phyloP scores from a whole-genome alignment of 306 rosid genomes.

The Prunus salicina region DNA sequence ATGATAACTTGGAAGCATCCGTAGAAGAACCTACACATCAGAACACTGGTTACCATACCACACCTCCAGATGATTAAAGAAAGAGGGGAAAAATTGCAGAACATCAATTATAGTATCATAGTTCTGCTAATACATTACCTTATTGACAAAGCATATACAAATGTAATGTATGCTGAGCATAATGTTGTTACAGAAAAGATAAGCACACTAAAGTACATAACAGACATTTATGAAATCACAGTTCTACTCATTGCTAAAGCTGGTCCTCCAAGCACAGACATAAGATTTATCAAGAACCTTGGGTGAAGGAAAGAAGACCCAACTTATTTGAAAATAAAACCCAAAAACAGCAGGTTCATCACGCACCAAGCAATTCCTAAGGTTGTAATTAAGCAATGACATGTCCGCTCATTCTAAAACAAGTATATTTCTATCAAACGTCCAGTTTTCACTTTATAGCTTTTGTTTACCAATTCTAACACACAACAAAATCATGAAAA shows the following conservation, averaged over 20 bases:
- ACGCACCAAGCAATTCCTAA: not conserved
- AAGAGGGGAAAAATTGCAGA: not conserved
- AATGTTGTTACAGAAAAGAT: not conserved
- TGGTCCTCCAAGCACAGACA: not conserved
- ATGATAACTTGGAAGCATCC: conserved; percentile 98
- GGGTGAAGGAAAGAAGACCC: not conserved
- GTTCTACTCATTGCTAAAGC: not conserved
- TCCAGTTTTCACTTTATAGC: not conserved
- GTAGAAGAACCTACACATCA: conserved; percentile 74
- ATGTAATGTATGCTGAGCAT: not conserved
- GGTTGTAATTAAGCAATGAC: not conserved
- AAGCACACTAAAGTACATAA: not conserved
- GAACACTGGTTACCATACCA: conserved; percentile 31
- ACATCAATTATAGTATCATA: not conserved
- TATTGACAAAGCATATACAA: not conserved
- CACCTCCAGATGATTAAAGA: conserved; percentile 18
- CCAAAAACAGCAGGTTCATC: not conserved
- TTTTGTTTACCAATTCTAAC: not conserved
- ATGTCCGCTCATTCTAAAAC: not conserved
- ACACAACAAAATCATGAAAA: not conserved
- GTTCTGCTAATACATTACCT: not conserved
- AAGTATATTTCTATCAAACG: not conserved
- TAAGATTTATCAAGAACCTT: conserved; percentile 2
- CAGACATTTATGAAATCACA: not conserved
- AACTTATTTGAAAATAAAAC: not conserved